Percentiles rank a stretch among this genome's conserved stretches.
Conservation (phyloP, 371 early-diverging fungal genomes). For the Apophysomyces sp. region DNA sequence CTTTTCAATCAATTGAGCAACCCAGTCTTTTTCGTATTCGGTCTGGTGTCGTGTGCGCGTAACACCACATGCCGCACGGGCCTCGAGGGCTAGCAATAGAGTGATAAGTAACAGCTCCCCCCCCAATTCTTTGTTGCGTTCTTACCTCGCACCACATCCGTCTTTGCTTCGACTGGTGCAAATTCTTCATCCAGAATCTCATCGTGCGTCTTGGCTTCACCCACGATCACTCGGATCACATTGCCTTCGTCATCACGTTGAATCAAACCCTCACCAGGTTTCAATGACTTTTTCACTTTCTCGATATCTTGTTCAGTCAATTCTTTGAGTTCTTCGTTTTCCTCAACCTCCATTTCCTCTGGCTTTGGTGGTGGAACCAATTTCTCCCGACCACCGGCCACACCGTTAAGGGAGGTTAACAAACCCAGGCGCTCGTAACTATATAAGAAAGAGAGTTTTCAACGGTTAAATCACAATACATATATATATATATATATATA, state of each 20-base stretch:
- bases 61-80: constrained; percentile 52
- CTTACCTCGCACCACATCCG: constrained; percentile 61
- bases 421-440: constrained; percentile 75
- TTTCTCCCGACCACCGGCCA: constrained; percentile 61
- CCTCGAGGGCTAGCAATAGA: constrained; percentile 46
- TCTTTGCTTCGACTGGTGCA: constrained; percentile 58
- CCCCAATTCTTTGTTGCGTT: not conserved
- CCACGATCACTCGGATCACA: constrained; percentile 70
- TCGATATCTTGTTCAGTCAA: constrained; percentile 53
- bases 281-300: constrained; percentile 44
- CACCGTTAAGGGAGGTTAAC: constrained; percentile 74
- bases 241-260: constrained; percentile 87
- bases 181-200: constrained; percentile 58
- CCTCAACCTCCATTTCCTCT: constrained; percentile 24
- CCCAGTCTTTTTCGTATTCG: constrained; percentile 63
- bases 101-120: not conserved
- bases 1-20: constrained; percentile 68
- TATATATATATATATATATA: too few relatives aligned
- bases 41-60: constrained; percentile 60
- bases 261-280: constrained; percentile 74
- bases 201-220: constrained; percentile 50
- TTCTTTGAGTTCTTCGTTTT: constrained; percentile 46
- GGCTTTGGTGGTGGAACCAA: constrained; percentile 22
- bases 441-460: too few relatives aligned
- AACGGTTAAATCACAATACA: too few relatives aligned